Base-by-base conservation (phyloP, 108 stramenopile genomes). In the Epithemia pelagica region DNA sequence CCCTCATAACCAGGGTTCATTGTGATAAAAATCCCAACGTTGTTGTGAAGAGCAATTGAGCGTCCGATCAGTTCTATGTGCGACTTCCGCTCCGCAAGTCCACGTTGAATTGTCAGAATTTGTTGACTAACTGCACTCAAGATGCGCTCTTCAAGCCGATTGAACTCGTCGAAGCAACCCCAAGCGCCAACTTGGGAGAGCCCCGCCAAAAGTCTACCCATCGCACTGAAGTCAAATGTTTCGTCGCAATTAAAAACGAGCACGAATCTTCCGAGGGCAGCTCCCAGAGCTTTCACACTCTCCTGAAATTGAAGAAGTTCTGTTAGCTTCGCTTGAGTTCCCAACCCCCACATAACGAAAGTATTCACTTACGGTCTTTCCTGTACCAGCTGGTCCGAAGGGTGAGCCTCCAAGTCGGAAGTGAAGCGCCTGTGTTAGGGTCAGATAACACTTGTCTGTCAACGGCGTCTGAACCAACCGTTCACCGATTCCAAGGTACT, bases 1-100 rank as follows among this genome's bases (percentile, higher is more conserved):
- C 99, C 98, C 5, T 97, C 98, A 78, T 99, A 99, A 31, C 98
- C 99, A 31, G 99, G 99, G 74, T 99, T 99, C 96, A 99, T 96
- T 24, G 99, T 99, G 10, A 99, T 92, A 72, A 99, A 99, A 56
- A 98, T 96, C 7, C 95, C 97, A 58, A 99, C 96, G 70, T 96
- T 91, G 59, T 92, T 84, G 74, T 98, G 86, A 28, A 99, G 70
- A 25, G 70, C 53, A 26, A 96, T 81, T 15, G 77, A 63, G 75
- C 86, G 76, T 24, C 89, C 90, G 5, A 91, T 68, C 54, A 95
- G 66, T 52, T 91, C 89, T 64, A 95, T 89, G 28, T 82, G 71
- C 20, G 80, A 68, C 66, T 84, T 64, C 8, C 88, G 70, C 29
- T 87, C 78, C 18, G 88, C 63, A 21, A 98, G 77, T 20, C 95